These are phyloP conservation scores for Daphne laureola DNA, from an alignment of 441 rosid genomes.

Conservation along the genomic window DNA sequence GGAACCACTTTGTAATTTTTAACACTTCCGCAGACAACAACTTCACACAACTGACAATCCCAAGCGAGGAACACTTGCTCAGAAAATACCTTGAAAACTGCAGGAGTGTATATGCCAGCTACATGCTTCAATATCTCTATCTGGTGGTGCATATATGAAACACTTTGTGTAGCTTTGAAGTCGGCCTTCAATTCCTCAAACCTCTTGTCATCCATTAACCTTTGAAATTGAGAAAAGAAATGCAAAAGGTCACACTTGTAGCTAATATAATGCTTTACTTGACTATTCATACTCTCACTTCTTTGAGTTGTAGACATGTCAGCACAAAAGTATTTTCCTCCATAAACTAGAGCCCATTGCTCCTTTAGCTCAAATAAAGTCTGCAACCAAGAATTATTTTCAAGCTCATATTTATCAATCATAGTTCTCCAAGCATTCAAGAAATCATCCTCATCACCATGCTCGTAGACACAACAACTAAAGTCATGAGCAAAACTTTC, in stretches of 20 bases:
- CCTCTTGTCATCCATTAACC: background rate
- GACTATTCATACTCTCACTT: slow-evolving; percentile 1
- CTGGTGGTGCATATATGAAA: background rate
- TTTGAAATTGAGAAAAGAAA: background rate
- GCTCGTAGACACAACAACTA: background rate
- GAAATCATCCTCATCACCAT: background rate
- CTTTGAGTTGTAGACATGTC: background rate
- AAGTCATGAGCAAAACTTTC: background rate
- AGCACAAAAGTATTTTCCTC: background rate
- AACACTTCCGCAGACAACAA: background rate
- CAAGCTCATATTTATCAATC: background rate
- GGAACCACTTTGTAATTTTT: background rate
- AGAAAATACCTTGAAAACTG: background rate
- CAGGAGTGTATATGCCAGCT: background rate
- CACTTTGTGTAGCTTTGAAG: background rate
- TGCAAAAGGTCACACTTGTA: background rate
- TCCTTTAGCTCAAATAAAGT: background rate
- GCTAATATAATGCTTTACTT: background rate
- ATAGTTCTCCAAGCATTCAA: background rate
- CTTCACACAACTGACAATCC: background rate
- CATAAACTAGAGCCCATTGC: slow-evolving; percentile 1
- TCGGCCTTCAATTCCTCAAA: background rate
- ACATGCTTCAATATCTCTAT: background rate
- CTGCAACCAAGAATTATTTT: background rate
- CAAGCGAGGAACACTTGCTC: background rate